These are phyloP conservation scores for Ceratocystis papillata DNA, from an alignment of 2,329 filamentous ascomycete genomes.

Conservation along the genomic window DNA sequence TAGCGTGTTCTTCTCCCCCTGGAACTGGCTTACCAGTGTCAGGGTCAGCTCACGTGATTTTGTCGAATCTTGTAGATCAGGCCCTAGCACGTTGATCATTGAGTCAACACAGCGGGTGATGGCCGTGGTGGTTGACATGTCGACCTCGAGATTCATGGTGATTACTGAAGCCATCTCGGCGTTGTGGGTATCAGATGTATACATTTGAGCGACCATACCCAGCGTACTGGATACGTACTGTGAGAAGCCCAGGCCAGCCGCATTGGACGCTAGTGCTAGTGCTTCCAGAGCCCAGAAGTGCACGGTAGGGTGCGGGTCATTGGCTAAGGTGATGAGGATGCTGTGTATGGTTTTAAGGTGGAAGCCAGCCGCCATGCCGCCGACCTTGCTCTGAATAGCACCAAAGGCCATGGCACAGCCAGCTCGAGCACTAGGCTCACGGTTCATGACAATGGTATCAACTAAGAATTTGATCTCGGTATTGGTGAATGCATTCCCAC, in stretches of 20 bases:
- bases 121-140: constrained; percentile 68
- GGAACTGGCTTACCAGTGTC: constrained; percentile 72
- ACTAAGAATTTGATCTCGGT: constrained; percentile 82
- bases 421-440: constrained; percentile 84
- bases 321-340: constrained; percentile 94
- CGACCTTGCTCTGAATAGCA: constrained; percentile 87
- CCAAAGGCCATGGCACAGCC: constrained; percentile 91
- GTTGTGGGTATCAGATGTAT: constrained; percentile 84
- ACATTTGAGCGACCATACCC: constrained; percentile 88
- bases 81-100: constrained; percentile 91
- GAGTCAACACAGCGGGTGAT: constrained; percentile 85
- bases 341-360: constrained; percentile 96
- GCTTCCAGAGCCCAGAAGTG: constrained; percentile 96
- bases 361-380: constrained; percentile 92
- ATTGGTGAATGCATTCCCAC: constrained; percentile 81
- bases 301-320: constrained; percentile 86
- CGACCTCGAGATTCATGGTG: constrained; percentile 82
- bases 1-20: constrained; percentile 58
- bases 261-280: constrained; percentile 74
- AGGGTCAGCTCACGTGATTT: constrained; percentile 90
- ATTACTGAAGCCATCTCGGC: constrained; percentile 67
- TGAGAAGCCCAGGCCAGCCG: constrained; percentile 84
- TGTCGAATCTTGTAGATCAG: constrained; percentile 82
- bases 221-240: constrained; percentile 81
- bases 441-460: constrained; percentile 86